Percentiles rank a stretch among this genome's conserved stretches.
phyloP scores from a whole-genome alignment of 2,329 filamentous ascomycete genomes.

The Polytolypa hystricis region DNA sequence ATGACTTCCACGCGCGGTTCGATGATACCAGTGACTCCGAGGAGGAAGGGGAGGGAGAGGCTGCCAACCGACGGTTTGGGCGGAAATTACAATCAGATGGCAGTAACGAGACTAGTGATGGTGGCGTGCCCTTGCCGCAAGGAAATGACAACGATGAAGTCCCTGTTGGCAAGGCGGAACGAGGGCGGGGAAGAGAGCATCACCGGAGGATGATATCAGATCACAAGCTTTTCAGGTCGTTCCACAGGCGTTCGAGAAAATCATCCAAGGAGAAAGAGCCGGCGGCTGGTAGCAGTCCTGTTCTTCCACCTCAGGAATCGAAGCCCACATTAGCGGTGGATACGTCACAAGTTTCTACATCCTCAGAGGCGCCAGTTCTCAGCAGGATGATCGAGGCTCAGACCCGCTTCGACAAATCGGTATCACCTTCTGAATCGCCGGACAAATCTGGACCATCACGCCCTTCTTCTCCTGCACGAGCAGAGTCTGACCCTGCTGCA shows the following conservation, averaged over 20 bases:
- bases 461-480: conserved; percentile 45
- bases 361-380: conserved; percentile 58
- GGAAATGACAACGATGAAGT: background rate
- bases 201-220: conserved; percentile 54
- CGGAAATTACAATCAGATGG: background rate
- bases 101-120: background rate
- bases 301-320: conserved; percentile 11
- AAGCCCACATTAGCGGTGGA: conserved; percentile 8
- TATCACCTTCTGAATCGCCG: background rate
- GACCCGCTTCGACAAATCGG: conserved; percentile 42
- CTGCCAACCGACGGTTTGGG: background rate
- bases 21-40: conserved; percentile 77
- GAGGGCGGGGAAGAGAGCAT: conserved; percentile 2
- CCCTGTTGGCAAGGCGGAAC: conserved; percentile 1
- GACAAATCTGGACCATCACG: conserved; percentile 19
- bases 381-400: conserved; percentile 66
- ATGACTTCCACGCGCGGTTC: conserved; percentile 72
- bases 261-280: conserved; percentile 16
- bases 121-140: background rate
- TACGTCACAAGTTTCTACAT: conserved; percentile 16
- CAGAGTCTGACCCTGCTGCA: conserved; percentile 36
- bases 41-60: conserved; percentile 29
- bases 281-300: conserved; percentile 11
- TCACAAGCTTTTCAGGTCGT: conserved; percentile 51
- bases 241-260: conserved; percentile 14